Percentiles rank a stretch among this genome's conserved stretches.
Evolutionary conservation across 1,284 basidiomycete genomes (phyloP).

Genomic region (Sporisorium exsertum): DNA sequence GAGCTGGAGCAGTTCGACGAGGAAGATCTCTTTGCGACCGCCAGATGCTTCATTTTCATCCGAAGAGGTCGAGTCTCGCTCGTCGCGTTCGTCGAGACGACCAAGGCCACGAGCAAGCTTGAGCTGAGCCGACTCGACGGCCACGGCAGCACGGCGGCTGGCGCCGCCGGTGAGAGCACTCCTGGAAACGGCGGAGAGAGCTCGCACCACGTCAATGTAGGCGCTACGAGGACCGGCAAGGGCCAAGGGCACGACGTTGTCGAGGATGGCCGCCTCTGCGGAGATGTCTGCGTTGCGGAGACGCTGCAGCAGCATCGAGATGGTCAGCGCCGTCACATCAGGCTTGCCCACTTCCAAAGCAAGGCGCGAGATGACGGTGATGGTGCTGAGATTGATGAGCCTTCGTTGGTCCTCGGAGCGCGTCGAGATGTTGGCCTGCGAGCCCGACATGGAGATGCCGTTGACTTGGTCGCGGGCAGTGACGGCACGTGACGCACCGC

Average conservation of each 20-base stretch:
- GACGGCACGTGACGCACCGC: constrained; percentile 70
- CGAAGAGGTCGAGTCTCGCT: constrained; percentile 72
- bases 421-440: constrained; percentile 46
- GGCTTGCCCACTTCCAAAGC: constrained; percentile 60
- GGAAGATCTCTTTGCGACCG: constrained; percentile 73
- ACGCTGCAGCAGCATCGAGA: constrained; percentile 92
- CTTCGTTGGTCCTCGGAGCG: constrained; percentile 84
- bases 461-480: constrained; percentile 45
- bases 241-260: constrained; percentile 89
- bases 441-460: constrained; percentile 37
- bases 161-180: constrained; percentile 72
- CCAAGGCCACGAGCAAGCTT: constrained; percentile 56
- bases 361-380: constrained; percentile 70
- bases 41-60: constrained; percentile 81
- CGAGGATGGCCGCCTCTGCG: constrained; percentile 89
- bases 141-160: constrained; percentile 64
- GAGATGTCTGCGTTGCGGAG: constrained; percentile 84
- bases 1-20: constrained; percentile 85
- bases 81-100: constrained; percentile 43
- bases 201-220: constrained; percentile 85
- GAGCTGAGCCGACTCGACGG: constrained; percentile 58
- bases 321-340: constrained; percentile 68
- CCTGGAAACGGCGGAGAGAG: constrained; percentile 87
- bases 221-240: constrained; percentile 80
- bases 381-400: constrained; percentile 87